Percentiles rank a stretch among this genome's conserved stretches.
These are phyloP conservation scores for Escallonia rubra DNA, from an alignment of 129 eudicot species.

Conservation along the genomic window DNA sequence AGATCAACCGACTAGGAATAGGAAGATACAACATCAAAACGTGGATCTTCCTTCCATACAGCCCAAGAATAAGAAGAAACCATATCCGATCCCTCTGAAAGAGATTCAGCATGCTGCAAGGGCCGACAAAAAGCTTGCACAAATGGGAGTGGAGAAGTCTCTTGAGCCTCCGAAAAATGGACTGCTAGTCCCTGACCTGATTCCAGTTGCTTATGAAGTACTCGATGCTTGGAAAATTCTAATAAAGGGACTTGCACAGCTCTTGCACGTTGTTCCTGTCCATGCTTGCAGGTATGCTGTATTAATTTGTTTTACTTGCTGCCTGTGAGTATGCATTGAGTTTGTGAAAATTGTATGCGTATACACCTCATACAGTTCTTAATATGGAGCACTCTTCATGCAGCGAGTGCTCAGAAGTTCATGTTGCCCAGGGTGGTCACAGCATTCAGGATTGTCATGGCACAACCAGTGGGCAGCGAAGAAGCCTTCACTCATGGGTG, in stretches of 20 bases:
- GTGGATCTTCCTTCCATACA: constrained; percentile 77
- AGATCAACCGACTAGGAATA: constrained; percentile 35
- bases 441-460: constrained; percentile 74
- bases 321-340: too few relatives aligned
- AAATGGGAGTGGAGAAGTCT: constrained; percentile 80
- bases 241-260: constrained; percentile 84
- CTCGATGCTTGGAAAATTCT: constrained; percentile 84
- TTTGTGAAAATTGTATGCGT: too few relatives aligned
- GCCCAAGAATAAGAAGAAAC: constrained; percentile 81
- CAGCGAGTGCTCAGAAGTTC: constrained; percentile 85
- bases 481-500: constrained; percentile 80
- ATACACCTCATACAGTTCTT: too few relatives aligned
- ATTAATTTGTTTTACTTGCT: not conserved
- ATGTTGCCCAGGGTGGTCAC: constrained; percentile 64
- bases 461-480: constrained; percentile 46
- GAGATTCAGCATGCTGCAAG: constrained; percentile 53
- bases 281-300: constrained; percentile 85
- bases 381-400: not conserved
- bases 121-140: constrained; percentile 81
- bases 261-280: constrained; percentile 72
- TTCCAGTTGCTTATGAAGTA: constrained; percentile 85
- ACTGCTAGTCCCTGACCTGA: constrained; percentile 61
- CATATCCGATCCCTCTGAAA: constrained; percentile 77
- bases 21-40: constrained; percentile 49
- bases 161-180: constrained; percentile 95